Evolutionary conservation across 1,139 yeast genomes (phyloP), one percentile per base, ranked within the genome.

Genomic region (Arxiozyma heterogenica): DNA sequence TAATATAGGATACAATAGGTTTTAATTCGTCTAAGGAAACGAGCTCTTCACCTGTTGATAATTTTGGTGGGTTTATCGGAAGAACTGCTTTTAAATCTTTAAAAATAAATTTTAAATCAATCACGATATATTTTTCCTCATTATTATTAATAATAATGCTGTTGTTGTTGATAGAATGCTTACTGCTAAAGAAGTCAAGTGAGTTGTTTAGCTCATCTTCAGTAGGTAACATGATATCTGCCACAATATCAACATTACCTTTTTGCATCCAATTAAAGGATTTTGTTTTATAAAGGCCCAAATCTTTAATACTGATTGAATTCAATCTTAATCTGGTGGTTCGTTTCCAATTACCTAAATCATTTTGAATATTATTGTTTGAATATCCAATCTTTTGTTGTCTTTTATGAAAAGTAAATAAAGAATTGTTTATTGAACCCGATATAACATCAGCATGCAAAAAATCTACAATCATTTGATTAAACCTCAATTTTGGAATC

Each of bases 371-470:
- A 27, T 71, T 63, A 50, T 70, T 71, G 46, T 64, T 64, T 21
- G 70, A 63, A 57, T 74, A 74, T 0, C 78, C 76, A 53, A 73
- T 62, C 54, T 73, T 73, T 55, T 76, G 75, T 58, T 79, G 82
- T 56, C 81, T 72, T 59, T 84, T 84, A 61, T 85, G 93, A 23
- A 86, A 77, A 1, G 89, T 84, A 69, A 85, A 85, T 72, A 86
- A 74, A 0, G 93, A 81, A 55, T 84, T 84, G 62, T 85, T 84
- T 17, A 85, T 75, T 0, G 90, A 80, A 0, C 94, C 94, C 20
- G 85, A 81, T 34, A 84, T 83, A 53, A 83, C 81, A 55, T 76
- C 76, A 18, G 90, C 87, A 64, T 82, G 82, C 70, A 86, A 78
- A 55, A 85, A 76, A 67, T 85, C 93, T 54, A 83, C 71, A 52